Conservation (phyloP, 2,329 filamentous ascomycete species). For the Diaporthe sp. region DNA sequence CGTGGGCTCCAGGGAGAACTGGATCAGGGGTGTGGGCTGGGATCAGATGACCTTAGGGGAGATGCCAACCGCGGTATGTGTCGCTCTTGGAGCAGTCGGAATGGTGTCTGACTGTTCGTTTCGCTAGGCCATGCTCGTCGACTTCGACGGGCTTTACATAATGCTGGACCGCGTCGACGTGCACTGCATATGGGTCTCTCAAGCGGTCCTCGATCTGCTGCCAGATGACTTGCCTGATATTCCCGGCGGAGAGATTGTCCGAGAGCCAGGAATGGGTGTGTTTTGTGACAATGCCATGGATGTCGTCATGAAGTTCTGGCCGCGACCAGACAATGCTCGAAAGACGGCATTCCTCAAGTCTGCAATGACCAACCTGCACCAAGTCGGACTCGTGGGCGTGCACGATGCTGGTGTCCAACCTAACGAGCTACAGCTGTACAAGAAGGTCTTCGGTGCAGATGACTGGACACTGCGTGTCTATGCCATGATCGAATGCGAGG, state of each 20-base stretch:
- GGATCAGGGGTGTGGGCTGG: slow-evolving; percentile 78
- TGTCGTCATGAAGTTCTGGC: slow-evolving; percentile 68
- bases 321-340: slow-evolving; percentile 64
- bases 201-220: slow-evolving; percentile 72
- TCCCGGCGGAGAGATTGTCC: slow-evolving; percentile 74
- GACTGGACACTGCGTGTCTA: slow-evolving; percentile 75
- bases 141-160: slow-evolving; percentile 69
- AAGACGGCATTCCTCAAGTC: slow-evolving; percentile 68
- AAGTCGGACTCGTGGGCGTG: slow-evolving; percentile 75
- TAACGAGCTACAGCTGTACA: slow-evolving; percentile 66
- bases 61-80: slow-evolving; percentile 74
- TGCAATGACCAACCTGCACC: slow-evolving; percentile 73
- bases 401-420: slow-evolving; percentile 76
- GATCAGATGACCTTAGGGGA: slow-evolving; percentile 74
- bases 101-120: neutral
- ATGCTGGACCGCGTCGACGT: slow-evolving; percentile 79
- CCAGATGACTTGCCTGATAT: slow-evolving; percentile 64
- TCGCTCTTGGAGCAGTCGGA: neutral
- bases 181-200: slow-evolving; percentile 78
- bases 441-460: slow-evolving; percentile 55
- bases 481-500: slow-evolving; percentile 75
- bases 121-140: slow-evolving; percentile 64
- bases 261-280: slow-evolving; percentile 73
- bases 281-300: slow-evolving; percentile 83
- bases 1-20: slow-evolving; percentile 66